Evolutionary conservation across 305 asterid genomes (phyloP).

Genomic region (Fraxinus dipetala): DNA sequence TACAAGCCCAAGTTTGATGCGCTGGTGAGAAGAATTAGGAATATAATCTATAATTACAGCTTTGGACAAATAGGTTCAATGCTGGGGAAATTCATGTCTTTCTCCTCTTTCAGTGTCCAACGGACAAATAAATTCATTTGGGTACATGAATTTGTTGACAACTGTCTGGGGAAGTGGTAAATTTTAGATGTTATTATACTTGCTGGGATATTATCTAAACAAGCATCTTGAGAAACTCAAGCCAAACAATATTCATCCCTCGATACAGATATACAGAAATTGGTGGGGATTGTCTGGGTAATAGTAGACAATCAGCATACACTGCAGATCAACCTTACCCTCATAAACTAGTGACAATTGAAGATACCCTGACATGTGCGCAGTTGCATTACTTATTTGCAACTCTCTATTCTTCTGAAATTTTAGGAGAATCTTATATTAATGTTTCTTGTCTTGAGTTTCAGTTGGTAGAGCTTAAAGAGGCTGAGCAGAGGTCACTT

Average conservation of each 20-base stretch:
- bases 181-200: background rate
- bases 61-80: background rate
- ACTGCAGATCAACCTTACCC: background rate
- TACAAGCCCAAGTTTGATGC: conserved; percentile 90
- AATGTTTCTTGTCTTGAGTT: conserved; percentile 15
- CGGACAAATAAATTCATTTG: background rate
- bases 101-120: background rate
- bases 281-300: background rate
- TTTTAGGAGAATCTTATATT: conserved; percentile 21
- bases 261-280: background rate
- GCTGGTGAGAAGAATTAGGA: conserved; percentile 55
- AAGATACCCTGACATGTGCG: background rate
- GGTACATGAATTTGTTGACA: background rate
- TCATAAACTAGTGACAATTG: background rate
- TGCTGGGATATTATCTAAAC: conserved; percentile 7
- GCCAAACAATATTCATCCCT: background rate
- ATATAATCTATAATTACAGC: conserved; percentile 2
- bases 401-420: background rate
- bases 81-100: background rate
- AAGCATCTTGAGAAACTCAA: conserved; percentile 11
- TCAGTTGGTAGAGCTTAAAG: conserved; percentile 91
- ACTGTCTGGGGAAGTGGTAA: background rate
- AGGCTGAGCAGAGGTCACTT: conserved; percentile 75
- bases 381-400: background rate
- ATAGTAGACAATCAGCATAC: background rate